Percentiles rank a stretch among this genome's conserved stretches.
These are phyloP conservation scores for Arthrobotrys pseudoclavata DNA, from an alignment of 2,329 filamentous ascomycete genomes.

Conservation along the genomic window DNA sequence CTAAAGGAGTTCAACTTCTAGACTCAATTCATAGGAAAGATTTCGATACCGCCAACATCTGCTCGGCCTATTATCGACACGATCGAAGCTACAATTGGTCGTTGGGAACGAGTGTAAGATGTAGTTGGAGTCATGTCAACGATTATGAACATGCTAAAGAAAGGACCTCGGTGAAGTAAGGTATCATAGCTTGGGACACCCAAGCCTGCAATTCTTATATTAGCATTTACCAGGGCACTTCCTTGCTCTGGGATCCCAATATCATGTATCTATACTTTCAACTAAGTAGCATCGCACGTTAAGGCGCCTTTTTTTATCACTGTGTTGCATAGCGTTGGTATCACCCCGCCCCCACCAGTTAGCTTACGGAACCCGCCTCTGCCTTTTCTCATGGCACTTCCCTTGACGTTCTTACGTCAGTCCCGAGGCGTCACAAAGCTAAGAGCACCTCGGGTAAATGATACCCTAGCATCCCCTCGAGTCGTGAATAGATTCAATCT, in stretches of 20 bases:
- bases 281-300: too few species aligned
- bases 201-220: too few species aligned
- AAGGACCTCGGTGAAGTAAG: not conserved
- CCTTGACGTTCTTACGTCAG: conserved; percentile 4
- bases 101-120: conserved; percentile 35
- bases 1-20: not conserved
- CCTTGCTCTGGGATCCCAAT: too few species aligned
- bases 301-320: too few species aligned
- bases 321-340: not conserved
- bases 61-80: not conserved
- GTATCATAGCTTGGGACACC: too few species aligned
- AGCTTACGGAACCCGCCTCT: not conserved
- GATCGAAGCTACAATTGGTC: not conserved
- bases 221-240: too few species aligned
- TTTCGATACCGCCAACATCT: not conserved
- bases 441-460: not conserved
- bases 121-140: conserved; percentile 35
- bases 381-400: not conserved
- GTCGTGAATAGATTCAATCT: not conserved
- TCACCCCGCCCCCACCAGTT: not conserved
- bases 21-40: conserved; percentile 2
- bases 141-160: not conserved
- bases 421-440: not conserved
- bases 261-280: too few species aligned
- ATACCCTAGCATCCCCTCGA: not conserved